Evolutionary conservation across 805 yeast species (phyloP), one percentile per base, ranked within the genome.

Genomic region (Lachancea waltii): DNA sequence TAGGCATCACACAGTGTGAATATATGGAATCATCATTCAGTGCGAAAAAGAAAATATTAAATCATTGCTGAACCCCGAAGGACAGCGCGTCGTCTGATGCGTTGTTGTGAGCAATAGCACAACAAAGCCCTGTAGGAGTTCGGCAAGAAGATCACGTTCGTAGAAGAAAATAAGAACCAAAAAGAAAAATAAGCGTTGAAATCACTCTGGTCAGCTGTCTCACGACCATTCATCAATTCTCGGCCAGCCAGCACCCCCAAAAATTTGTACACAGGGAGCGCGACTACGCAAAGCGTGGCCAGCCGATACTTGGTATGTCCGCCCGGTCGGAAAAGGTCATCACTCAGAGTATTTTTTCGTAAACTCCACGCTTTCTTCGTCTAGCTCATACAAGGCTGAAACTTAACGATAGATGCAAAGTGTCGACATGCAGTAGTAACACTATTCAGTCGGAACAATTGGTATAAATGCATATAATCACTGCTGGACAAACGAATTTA

Each of bases 291-390:
- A 45, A 55, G 47, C 46, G 55, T 47, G 42, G 43, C 44, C 47
- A 40, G 19, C 33, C 48, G 50, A 58, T 60, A 60, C 64, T 59
- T 36, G 52, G 43, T 61, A 66, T 66, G 71, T 65, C 70, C 71
- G 71, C 71, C 71, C 71, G 71, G 71, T 66, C 71, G 64, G 62
- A 58, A 56, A 38, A 49, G 42, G 57, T 61, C 64, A 61, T 61
- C 65, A 61, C 54, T 43, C 33, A 32, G 40, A 30, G 40, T 30
- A n/a, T 2, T 19, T 16, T 9, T 8, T n/a, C 26, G 14, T 27
- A 13, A n/a, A 8, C 28, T 20, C 40, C 30, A 20, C 30, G 31
- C 40, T 23, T 38, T 38, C 42, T 38, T 38, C 42, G 11, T 27
- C 35, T 29, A 33, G 51, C 63, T 64, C 69, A 65, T 65, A 65